Base-by-base conservation (phyloP, 495 filamentous ascomycete species). In the Aspergillus wentii region DNA sequence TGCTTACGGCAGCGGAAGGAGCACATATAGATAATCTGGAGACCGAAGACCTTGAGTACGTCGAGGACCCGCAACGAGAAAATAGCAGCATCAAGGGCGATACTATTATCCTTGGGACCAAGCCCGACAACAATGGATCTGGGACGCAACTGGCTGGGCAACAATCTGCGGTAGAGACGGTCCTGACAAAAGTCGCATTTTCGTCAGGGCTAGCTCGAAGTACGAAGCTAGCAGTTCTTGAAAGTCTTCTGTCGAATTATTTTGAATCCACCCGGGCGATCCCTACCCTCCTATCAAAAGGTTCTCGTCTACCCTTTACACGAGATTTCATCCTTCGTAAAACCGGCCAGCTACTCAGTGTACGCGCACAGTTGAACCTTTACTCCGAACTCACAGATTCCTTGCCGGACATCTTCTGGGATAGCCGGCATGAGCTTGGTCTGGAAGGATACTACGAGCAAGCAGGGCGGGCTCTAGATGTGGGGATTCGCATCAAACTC, bases 381-480 rank as follows among this genome's bases (percentile, higher is more conserved):
- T 96, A 96, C 63, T 94, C 89, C 5, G 92, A 98, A 56, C 75
- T 98, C 34, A 98, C 92, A 0, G 92, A 98, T 62, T 88, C 86
- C 11, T 72, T 97, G 5, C 92, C 92, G 0, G 92, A 98, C 61
- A 74, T 98, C 18, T 96, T 98, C 62, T 98, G 92, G 92, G 92
- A 97, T 53, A 87, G 79, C 48, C 72, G 80, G 31, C 84, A 90
- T 56, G 88, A 96, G 48, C 74, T 97, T 13, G 85, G 79, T 8
- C 68, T 95, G 4, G 89, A 95, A 59, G 86, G 81, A 13, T 96
- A 96, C 54, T 98, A 96, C 57, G 88, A 94, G 43, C 83, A 91
- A 61, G 88, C 95, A 7, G 90, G 91, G 13, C 77, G 82, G 35
- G 85, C 90, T 1, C 71, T 98, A 38, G 94, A 96, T 63, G 88